Evolutionary conservation across 352 stramenopile species (phyloP), one percentile per base, ranked within the genome.

Genomic region (Phytophthora sansomeana): DNA sequence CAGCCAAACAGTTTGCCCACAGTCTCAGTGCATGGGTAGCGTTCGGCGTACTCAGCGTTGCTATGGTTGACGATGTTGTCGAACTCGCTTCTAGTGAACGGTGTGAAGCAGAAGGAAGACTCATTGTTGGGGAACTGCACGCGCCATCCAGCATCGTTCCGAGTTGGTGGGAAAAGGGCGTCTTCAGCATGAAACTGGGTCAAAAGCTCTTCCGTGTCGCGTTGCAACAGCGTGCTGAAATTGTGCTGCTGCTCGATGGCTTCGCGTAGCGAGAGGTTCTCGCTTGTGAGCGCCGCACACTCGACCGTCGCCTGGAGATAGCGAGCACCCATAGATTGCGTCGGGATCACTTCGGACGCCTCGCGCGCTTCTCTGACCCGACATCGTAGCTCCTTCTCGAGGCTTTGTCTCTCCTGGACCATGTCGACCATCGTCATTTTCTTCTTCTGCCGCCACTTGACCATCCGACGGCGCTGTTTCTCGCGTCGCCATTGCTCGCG

Each of bases 1-100:
- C 53, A 60, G 6, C 53, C 53, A 38, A 60, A 51, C 4, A 60
- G 32, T 5, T 19, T 19, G 10, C 54, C 54, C 39, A 61, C 54
- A 6, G 39, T 29, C 9, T 38, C 53, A 11, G n/a, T 33, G 39
- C n/a, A 33, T 13, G 53, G 39, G 11, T 44, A 29, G 3, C 26
- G 11, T 17, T 51, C 21, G 6, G 28, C 24, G 38, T 51, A 35
- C 26, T 16, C n/a, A 5, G 10, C 39, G 13, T 51, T 6, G 35
- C 42, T 17, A 3, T 11, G 7, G 9, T 53, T 29, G 4, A 46
- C 14, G 0, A 17, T 11, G 30, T 19, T 16, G 5, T 53, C 17
- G 21, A 50, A 61, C 19, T 52, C 39, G 10, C n/a, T 21, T 19
- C 9, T 14, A 5, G 39, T 32, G 19, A 60, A 44, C 53, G 53